Percentiles rank a stretch among this genome's conserved stretches.
These are phyloP conservation scores for Botrytis medusae DNA, from an alignment of 2,329 filamentous ascomycete species.

Conservation along the genomic window DNA sequence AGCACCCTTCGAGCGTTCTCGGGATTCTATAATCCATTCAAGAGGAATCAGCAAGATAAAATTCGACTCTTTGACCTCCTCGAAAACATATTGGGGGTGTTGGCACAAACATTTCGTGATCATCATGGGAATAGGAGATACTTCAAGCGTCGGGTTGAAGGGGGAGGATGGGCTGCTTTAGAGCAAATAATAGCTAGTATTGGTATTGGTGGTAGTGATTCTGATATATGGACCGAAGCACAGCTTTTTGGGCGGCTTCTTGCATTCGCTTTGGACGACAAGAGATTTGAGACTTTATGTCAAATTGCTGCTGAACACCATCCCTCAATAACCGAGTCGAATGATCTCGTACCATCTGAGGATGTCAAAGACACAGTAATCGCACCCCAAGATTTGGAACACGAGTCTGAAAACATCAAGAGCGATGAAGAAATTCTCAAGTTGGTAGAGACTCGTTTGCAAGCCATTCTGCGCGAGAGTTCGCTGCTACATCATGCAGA, in stretches of 20 bases:
- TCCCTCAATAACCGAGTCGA: conserved; percentile 31
- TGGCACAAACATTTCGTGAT: conserved; percentile 64
- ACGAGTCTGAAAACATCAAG: conserved; percentile 9
- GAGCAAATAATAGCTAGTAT: conserved; percentile 71
- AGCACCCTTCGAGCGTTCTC: conserved; percentile 68
- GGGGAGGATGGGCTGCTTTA: conserved; percentile 75
- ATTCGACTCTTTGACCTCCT: conserved; percentile 66
- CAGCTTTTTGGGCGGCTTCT: conserved; percentile 82
- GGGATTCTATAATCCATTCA: conserved; percentile 71
- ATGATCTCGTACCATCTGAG: background rate
- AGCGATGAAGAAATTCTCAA: conserved; percentile 33
- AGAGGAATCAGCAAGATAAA: conserved; percentile 61
- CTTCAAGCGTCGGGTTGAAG: conserved; percentile 74
- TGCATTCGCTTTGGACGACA: conserved; percentile 77
- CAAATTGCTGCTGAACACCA: conserved; percentile 44
- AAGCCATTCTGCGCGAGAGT: conserved; percentile 51
- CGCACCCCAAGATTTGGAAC: background rate
- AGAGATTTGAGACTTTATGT: conserved; percentile 70
- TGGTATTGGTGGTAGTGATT: conserved; percentile 62
- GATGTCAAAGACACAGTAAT: conserved; percentile 2
- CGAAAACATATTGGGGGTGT: conserved; percentile 67
- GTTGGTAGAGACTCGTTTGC: conserved; percentile 43
- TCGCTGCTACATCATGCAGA: conserved; percentile 60
- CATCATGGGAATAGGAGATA: conserved; percentile 87
- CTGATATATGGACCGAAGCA: conserved; percentile 65